Evolutionary conservation across 1,284 basidiomycete species (phyloP).

Genomic region (Abortiporus biennis): DNA sequence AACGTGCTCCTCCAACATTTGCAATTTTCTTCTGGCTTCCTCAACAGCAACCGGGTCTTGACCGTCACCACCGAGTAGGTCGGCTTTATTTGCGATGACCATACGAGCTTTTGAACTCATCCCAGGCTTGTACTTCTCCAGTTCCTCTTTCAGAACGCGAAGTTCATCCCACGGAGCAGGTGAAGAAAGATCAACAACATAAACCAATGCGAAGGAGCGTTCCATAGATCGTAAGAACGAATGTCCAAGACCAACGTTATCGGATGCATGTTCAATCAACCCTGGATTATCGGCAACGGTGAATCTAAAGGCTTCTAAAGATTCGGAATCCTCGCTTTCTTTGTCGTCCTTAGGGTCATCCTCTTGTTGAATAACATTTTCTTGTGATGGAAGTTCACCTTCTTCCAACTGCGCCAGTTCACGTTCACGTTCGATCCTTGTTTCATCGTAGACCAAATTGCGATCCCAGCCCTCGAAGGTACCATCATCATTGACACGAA

Average conservation of each 20-base stretch:
- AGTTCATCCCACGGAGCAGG: constrained; percentile 76
- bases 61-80: constrained; percentile 57
- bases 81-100: constrained; percentile 94
- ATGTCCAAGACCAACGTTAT: constrained; percentile 91
- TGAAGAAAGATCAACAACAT: constrained; percentile 85
- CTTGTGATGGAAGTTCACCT: constrained; percentile 43
- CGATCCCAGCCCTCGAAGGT: constrained; percentile 59
- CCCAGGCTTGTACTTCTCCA: constrained; percentile 81
- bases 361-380: constrained; percentile 43
- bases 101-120: constrained; percentile 73
- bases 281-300: constrained; percentile 98
- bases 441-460: constrained; percentile 65
- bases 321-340: constrained; percentile 31
- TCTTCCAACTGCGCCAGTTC: constrained; percentile 40
- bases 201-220: constrained; percentile 83
- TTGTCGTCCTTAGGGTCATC: constrained; percentile 13
- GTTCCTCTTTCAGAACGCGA: constrained; percentile 65
- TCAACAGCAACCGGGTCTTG: constrained; percentile 35
- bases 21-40: constrained; percentile 55
- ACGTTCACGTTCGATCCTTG: constrained; percentile 51
- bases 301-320: constrained; percentile 76
- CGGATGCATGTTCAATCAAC: constrained; percentile 78
- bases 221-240: constrained; percentile 93
- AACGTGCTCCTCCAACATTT: constrained; percentile 49
- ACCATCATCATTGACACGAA: constrained; percentile 80